A percentile compares a stretch with the other conserved stretches of the same genome.
These are phyloP conservation scores for Aspergillus viridinutans DNA, from an alignment of 2,329 filamentous ascomycete species.

Conservation along the genomic window DNA sequence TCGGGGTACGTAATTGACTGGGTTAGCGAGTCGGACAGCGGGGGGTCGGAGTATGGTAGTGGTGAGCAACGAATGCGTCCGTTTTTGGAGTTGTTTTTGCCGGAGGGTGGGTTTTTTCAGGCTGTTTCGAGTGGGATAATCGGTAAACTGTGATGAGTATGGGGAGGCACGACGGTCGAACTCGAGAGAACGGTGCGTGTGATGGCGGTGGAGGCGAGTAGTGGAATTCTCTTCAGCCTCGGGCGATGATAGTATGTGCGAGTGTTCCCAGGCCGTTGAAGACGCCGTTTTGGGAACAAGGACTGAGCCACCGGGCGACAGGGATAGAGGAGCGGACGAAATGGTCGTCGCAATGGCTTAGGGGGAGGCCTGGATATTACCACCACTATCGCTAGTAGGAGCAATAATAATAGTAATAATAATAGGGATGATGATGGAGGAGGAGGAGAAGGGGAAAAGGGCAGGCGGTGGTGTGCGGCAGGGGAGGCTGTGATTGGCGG, in stretches of 20 bases:
- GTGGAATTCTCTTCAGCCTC: constrained; percentile 30
- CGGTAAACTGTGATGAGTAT: constrained; percentile 1
- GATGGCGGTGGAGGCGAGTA: constrained; percentile 9
- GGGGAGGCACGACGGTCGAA: constrained; percentile 9
- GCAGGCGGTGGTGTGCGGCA: constrained; percentile 3
- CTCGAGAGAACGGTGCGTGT: constrained; percentile 12
- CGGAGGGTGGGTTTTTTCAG: constrained; percentile 7
- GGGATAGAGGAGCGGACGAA: constrained; percentile 5
- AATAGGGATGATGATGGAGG: constrained; percentile 4
- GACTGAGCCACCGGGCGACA: constrained; percentile 5
- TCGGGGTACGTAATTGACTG: constrained; percentile 58
- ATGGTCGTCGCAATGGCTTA: constrained; percentile 7
- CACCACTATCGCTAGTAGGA: neutral
- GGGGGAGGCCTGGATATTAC: neutral
- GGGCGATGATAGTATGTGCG: constrained; percentile 34
- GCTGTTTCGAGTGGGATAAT: constrained; percentile 9
- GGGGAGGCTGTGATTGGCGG: constrained; percentile 18
- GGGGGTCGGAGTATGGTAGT: constrained; percentile 31
- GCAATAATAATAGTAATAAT: neutral
- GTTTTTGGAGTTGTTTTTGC: constrained; percentile 1
- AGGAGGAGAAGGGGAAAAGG: constrained; percentile 1
- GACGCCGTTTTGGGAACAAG: constrained; percentile 25
- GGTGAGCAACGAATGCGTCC: constrained; percentile 7
- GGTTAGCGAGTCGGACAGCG: constrained; percentile 56
- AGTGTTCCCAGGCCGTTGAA: constrained; percentile 13